Evolutionary conservation across 345 rosid species (phyloP), one percentile per base, ranked within the genome.

Genomic region (Brassica napus): DNA sequence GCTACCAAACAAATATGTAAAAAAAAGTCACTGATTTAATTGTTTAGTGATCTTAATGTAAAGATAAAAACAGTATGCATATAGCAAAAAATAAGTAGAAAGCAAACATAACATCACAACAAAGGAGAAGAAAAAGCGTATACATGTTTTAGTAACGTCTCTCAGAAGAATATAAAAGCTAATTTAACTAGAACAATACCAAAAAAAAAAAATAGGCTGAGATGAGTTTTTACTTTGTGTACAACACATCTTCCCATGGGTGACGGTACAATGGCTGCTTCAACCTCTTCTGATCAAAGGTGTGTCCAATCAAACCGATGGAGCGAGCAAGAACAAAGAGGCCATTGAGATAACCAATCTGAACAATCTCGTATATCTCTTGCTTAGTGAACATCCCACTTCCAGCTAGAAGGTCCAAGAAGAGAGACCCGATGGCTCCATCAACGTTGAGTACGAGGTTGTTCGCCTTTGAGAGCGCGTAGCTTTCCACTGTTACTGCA

Each of bases 361-460:
- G 94, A 3, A 95, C 90, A 6, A 91, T 90, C 81, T 91, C 98
- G 28, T 91, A 94, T 10, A 92, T 87, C 87, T 94, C 98, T 84
- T 73, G 97, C 83, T 92, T 91, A 83, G 83, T 87, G 85, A 94
- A 94, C 97, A 95, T 90, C 63, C 92, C 93, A 69, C 94, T 89
- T 61, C 94, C 97, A 12, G 96, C 92, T 28, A 91, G 97, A 82
- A 94, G 98, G 84, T 94, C 98, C 87, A 89, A 86, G 89, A 92
- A 94, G 72, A 94, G 96, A 47, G 98, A 90, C 26, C 94, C 92
- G 42, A 91, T 93, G 18, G 97, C 97, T 60, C 98, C 97, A 72
- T 95, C 97, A 1, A 91, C 97, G 1, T 95, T 95, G 23, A 89
- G 88, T 75, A 92, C 93, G 59, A 95, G 82, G 91, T 89, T 93